A percentile compares a stretch with the other conserved stretches of the same genome.
These are phyloP conservation scores for Boletus reticulatus DNA, from an alignment of 768 basidiomycete genomes.

Conservation along the genomic window DNA sequence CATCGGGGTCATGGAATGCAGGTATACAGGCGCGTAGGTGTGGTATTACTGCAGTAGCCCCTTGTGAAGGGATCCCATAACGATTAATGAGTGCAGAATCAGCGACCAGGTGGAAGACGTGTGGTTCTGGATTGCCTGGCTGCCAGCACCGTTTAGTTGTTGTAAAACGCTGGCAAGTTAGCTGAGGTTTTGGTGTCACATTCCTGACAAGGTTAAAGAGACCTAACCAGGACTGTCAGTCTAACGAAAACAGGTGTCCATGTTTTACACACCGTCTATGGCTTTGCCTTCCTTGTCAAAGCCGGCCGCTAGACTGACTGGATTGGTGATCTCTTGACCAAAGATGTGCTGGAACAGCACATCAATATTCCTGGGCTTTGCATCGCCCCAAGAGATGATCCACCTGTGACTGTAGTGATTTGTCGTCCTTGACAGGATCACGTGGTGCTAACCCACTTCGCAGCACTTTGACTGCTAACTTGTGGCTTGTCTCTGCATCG, in stretches of 20 bases:
- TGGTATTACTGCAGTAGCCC: conserved; percentile 74
- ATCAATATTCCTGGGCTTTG: not conserved
- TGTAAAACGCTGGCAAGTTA: not conserved
- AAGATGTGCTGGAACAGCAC: conserved; percentile 57
- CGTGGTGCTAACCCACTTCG: conserved; percentile 72
- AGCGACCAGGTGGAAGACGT: conserved; percentile 84
- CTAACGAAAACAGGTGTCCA: not conserved
- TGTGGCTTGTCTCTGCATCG: conserved; percentile 86
- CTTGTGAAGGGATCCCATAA: conserved; percentile 96
- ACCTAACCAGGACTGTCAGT: conserved; percentile 42
- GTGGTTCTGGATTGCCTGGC: conserved; percentile 90
- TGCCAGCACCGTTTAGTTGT: conserved; percentile 32
- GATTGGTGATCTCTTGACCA: conserved; percentile 74
- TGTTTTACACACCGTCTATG: conserved; percentile 66
- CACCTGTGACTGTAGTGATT: conserved; percentile 66
- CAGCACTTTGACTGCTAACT: conserved; percentile 77
- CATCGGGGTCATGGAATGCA: conserved; percentile 37
- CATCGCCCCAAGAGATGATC: not conserved
- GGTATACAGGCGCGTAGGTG: conserved; percentile 76
- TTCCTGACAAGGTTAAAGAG: conserved; percentile 93
- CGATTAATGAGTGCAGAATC: conserved; percentile 89
- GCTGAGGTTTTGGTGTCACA: conserved; percentile 93
- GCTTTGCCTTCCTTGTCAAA: conserved; percentile 98
- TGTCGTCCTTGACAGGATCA: conserved; percentile 71
- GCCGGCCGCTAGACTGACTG: conserved; percentile 91